Evolutionary conservation across 2,329 filamentous ascomycete genomes (phyloP).

Genomic region (Stagonosporopsis vannaccii): DNA sequence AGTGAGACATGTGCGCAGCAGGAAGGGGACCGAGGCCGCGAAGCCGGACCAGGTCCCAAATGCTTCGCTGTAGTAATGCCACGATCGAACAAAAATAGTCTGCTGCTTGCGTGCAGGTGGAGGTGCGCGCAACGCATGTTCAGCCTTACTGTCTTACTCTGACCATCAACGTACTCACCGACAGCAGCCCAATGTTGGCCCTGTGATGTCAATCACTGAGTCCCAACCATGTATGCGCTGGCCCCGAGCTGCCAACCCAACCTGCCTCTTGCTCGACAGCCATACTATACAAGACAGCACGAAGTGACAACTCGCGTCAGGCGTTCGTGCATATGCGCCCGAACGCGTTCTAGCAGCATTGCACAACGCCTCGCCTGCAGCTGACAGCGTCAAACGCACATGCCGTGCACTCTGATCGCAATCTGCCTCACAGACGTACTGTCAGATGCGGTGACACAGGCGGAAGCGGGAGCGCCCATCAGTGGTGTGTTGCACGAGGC

Average conservation of each 20-base stretch:
- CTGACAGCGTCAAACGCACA: conserved; percentile 11
- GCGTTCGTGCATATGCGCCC: conserved; percentile 8
- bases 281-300: background rate
- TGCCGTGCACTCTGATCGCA: conserved; percentile 8
- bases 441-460: conserved; percentile 4
- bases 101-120: background rate
- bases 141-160: background rate
- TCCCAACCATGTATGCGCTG: background rate
- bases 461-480: conserved; percentile 15
- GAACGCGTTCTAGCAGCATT: background rate
- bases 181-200: background rate
- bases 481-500: conserved; percentile 8
- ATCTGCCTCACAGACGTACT: conserved; percentile 7
- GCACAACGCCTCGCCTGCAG: conserved; percentile 5
- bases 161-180: background rate
- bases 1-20: background rate
- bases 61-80: background rate
- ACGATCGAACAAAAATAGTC: conserved; percentile 5
- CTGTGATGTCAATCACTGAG: background rate
- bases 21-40: background rate
- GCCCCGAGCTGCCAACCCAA: background rate
- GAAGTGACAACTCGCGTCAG: conserved; percentile 25
- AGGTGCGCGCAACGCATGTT: background rate
- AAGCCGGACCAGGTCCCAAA: background rate
- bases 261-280: background rate